Conservation (phyloP, 106 monocot species). For the Platanthera guangdongensis region DNA sequence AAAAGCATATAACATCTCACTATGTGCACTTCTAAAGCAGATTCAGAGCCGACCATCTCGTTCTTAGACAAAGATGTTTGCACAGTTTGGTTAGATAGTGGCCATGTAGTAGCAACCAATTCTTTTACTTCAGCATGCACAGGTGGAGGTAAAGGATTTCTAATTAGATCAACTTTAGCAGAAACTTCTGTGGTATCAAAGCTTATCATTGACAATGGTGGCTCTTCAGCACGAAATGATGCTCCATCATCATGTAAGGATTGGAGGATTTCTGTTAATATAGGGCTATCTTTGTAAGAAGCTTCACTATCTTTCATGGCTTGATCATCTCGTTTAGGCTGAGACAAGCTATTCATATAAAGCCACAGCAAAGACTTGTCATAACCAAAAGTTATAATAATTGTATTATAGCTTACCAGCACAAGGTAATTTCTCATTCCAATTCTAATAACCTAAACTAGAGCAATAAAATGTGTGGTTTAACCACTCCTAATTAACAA, state of each 20-base stretch:
- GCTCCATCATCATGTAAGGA: conserved; percentile 50
- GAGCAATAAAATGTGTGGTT: neutral
- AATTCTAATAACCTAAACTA: neutral
- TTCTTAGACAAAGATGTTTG: conserved; percentile 40
- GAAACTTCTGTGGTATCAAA: conserved; percentile 23
- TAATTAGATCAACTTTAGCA: conserved; percentile 44
- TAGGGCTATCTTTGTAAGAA: conserved; percentile 37
- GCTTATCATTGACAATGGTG: conserved; percentile 18
- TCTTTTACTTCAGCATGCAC: conserved; percentile 78
- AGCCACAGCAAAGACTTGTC: neutral
- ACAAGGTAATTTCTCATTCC: neutral
- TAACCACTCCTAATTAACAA: neutral
- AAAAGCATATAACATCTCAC: conserved; percentile 29
- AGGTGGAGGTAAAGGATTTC: conserved; percentile 72
- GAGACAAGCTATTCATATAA: conserved; percentile 31
- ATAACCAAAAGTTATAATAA: neutral
- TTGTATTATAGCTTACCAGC: neutral
- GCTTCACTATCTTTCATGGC: conserved; percentile 24
- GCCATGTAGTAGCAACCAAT: conserved; percentile 22
- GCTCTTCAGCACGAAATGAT: conserved; percentile 28
- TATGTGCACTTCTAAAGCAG: conserved; percentile 78
- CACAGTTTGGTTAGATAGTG: conserved; percentile 25
- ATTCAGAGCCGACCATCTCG: conserved; percentile 47
- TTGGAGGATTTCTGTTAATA: conserved; percentile 44
- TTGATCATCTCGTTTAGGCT: conserved; percentile 26